Conservation (phyloP, 2,329 filamentous ascomycete species). For the Hypocrella siamensis region DNA sequence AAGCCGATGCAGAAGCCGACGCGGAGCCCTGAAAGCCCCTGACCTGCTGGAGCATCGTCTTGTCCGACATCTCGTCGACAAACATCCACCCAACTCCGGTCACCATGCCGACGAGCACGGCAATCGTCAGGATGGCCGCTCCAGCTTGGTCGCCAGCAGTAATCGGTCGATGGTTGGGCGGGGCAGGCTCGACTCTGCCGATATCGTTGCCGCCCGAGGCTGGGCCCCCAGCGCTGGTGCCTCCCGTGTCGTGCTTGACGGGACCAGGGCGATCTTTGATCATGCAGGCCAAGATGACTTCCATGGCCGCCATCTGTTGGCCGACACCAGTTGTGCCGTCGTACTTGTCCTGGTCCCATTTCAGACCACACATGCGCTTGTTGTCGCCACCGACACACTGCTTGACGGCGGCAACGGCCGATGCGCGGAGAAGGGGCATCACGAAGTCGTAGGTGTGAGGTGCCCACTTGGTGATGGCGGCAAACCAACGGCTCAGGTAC, state of each 20-base stretch:
- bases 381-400: slow-evolving; percentile 43
- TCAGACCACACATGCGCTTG: slow-evolving; percentile 41
- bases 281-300: slow-evolving; percentile 47
- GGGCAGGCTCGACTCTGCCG: slow-evolving; percentile 17
- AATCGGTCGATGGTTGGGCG: slow-evolving; percentile 12
- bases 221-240: slow-evolving; percentile 35
- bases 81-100: slow-evolving; percentile 34
- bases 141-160: slow-evolving; percentile 51
- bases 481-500: slow-evolving; percentile 46
- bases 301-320: slow-evolving; percentile 55
- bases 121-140: slow-evolving; percentile 46
- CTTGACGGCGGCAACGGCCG: slow-evolving; percentile 38
- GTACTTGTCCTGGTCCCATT: slow-evolving; percentile 40
- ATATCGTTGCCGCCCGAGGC: slow-evolving; percentile 29
- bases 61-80: slow-evolving; percentile 27
- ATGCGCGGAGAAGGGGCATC: slow-evolving; percentile 35
- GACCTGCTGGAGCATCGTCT: slow-evolving; percentile 15
- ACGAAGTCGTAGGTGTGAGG: slow-evolving; percentile 39
- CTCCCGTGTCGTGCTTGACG: slow-evolving; percentile 36
- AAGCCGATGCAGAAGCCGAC: slow-evolving; percentile 9
- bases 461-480: slow-evolving; percentile 45
- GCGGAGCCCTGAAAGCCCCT: slow-evolving; percentile 10
- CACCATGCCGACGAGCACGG: slow-evolving; percentile 38
- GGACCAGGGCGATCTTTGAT: slow-evolving; percentile 27
- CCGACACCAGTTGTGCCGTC: slow-evolving; percentile 48